These are phyloP conservation scores for Nicotiana paniculata DNA, from an alignment of 257 asterid genomes.

Conservation along the genomic window DNA sequence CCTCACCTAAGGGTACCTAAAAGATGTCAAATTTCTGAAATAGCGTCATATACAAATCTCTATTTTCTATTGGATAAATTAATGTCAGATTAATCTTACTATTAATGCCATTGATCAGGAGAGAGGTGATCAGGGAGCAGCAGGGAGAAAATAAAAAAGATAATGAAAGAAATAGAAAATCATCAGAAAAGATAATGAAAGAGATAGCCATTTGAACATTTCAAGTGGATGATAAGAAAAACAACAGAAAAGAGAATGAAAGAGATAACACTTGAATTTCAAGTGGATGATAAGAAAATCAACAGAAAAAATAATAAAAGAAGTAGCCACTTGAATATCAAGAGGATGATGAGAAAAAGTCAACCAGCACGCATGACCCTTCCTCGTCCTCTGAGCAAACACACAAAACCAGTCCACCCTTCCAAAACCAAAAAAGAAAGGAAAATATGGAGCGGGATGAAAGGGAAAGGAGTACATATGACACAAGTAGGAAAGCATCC, in stretches of 20 bases:
- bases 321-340: not conserved
- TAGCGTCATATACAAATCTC: not conserved
- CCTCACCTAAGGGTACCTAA: not conserved
- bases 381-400: not conserved
- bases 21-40: not conserved
- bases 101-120: not conserved
- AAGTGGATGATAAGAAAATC: conserved; percentile 2
- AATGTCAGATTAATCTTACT: not conserved
- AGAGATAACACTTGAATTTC: not conserved
- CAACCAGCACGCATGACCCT: not conserved
- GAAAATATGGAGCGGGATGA: too few relatives aligned
- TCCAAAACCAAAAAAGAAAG: too few relatives aligned
- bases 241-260: not conserved
- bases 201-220: not conserved
- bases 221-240: conserved; percentile 2
- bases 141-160: not conserved
- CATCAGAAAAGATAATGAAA: not conserved
- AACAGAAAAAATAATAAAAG: not conserved
- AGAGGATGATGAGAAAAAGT: not conserved
- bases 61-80: not conserved
- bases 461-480: too few relatives aligned
- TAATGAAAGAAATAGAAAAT: not conserved
- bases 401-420: not conserved
- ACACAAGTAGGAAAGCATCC: too few relatives aligned
- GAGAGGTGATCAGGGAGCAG: not conserved